A percentile compares a stretch with the other conserved stretches of the same genome.
phyloP scores from a whole-genome alignment of 148 eudicot species.

The Fagopyrum homotropicum region DNA sequence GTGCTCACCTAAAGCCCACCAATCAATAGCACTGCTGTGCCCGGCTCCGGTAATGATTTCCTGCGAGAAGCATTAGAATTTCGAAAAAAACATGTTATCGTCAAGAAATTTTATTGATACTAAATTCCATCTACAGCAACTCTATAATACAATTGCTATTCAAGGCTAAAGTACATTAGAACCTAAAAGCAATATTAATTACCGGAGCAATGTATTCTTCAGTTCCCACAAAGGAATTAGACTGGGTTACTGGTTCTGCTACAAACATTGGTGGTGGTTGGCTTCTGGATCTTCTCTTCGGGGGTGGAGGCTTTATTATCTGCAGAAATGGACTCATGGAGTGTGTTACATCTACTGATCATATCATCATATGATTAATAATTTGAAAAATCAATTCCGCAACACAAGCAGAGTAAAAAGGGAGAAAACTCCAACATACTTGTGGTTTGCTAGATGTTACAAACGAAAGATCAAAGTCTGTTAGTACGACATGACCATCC shows the following conservation, averaged over 20 bases:
- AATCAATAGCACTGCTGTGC: constrained; percentile 92
- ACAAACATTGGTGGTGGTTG: constrained; percentile 73
- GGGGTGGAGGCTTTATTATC: constrained; percentile 62
- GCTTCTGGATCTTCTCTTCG: constrained; percentile 58
- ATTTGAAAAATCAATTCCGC: not conserved
- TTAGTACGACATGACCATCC: constrained; percentile 77
- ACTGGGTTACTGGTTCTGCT: constrained; percentile 81
- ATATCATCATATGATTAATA: not conserved
- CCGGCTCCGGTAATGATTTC: constrained; percentile 91
- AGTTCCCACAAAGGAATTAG: constrained; percentile 97
- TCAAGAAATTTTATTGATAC: not conserved
- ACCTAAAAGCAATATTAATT: not conserved
- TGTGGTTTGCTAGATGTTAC: constrained; percentile 78
- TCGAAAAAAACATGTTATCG: not conserved
- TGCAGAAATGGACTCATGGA: constrained; percentile 23
- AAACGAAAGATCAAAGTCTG: constrained; percentile 94
- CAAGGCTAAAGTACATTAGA: not conserved
- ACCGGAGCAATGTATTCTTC: constrained; percentile 99
- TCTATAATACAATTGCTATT: not conserved
- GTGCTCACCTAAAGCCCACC: constrained; percentile 96
- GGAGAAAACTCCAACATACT: constrained; percentile 33
- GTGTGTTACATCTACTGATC: not conserved
- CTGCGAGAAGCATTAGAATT: constrained; percentile 32
- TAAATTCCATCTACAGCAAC: not conserved
- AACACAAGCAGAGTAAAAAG: not conserved